These are phyloP conservation scores for Auxenochlorella pyrenoidosa DNA, from an alignment of 139 green algal genomes.

Conservation along the genomic window DNA sequence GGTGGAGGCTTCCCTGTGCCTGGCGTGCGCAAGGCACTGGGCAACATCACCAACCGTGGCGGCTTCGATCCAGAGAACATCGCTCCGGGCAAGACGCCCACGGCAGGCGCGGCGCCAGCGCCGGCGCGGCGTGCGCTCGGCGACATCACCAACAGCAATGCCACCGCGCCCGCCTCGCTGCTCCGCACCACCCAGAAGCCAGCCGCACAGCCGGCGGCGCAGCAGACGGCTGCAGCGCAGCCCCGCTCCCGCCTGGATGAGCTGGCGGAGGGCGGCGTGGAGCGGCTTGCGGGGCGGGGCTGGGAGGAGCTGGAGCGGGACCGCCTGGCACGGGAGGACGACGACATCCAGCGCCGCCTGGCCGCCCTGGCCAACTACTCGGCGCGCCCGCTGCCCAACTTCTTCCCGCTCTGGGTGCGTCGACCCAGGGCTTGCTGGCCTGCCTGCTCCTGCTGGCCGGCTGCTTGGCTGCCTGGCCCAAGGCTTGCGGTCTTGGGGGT, in stretches of 20 bases:
- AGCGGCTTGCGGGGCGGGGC: constrained; percentile 22
- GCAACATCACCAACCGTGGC: constrained; percentile 44
- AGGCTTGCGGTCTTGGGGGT: too few relatives aligned
- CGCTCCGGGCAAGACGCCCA: constrained; percentile 15
- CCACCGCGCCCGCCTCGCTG: neutral
- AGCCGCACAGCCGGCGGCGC: neutral
- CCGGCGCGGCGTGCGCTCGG: constrained; percentile 24
- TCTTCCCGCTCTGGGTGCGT: constrained; percentile 45
- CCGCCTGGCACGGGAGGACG: constrained; percentile 26
- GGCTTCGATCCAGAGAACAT: neutral
- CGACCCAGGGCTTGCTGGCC: neutral
- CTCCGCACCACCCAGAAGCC: constrained; percentile 2
- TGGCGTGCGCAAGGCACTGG: constrained; percentile 43
- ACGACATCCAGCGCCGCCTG: constrained; percentile 26
- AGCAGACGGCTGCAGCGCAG: neutral
- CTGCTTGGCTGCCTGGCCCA: neutral
- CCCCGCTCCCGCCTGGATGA: neutral
- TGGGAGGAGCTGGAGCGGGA: constrained; percentile 40
- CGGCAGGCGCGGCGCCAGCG: neutral
- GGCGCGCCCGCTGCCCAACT: constrained; percentile 30
- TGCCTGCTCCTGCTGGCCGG: neutral
- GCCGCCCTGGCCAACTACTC: neutral
- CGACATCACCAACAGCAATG: constrained; percentile 35
- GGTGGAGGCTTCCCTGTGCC: neutral
- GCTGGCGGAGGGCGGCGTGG: constrained; percentile 33